Percentiles rank a stretch among this genome's conserved stretches.
phyloP scores from a whole-genome alignment of 768 basidiomycete species.

The Tulasnella sp. region DNA sequence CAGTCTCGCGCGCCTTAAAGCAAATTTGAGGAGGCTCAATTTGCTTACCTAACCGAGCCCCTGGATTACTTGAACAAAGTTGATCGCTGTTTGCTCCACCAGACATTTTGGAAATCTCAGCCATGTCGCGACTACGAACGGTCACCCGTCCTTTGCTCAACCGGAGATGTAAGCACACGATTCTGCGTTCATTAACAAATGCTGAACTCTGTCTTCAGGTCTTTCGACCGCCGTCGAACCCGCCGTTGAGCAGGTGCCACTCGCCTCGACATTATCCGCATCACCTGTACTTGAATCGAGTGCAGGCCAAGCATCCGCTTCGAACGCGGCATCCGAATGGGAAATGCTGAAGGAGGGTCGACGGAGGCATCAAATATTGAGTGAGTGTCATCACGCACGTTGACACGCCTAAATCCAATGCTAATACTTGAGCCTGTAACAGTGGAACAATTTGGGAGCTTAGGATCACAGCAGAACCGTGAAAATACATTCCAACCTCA shows the following conservation, averaged over 20 bases:
- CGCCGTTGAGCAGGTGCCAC: neutral
- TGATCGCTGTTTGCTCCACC: neutral
- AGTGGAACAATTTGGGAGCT: constrained; percentile 53
- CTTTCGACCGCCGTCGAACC: neutral
- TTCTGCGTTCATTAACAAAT: neutral
- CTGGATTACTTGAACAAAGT: neutral
- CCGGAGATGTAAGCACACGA: neutral
- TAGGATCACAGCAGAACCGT: constrained; percentile 68
- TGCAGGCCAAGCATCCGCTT: neutral
- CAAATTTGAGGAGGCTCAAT: neutral
- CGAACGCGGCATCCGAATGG: neutral
- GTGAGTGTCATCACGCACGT: neutral
- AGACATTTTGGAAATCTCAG: neutral
- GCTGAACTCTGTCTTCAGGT: neutral
- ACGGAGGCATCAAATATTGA: neutral
- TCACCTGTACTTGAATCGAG: neutral
- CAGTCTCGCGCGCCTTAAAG: neutral
- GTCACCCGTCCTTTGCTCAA: neutral
- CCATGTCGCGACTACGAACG: neutral
- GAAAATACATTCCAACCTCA: constrained; percentile 63
- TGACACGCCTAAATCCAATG: neutral
- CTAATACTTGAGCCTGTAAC: neutral
- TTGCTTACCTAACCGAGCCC: neutral
- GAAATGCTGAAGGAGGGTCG: neutral
- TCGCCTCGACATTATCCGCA: neutral